A percentile compares a stretch with the other conserved stretches of the same genome.
phyloP scores from a whole-genome alignment of 768 basidiomycete species.

The Leccinellum rugosiceps region DNA sequence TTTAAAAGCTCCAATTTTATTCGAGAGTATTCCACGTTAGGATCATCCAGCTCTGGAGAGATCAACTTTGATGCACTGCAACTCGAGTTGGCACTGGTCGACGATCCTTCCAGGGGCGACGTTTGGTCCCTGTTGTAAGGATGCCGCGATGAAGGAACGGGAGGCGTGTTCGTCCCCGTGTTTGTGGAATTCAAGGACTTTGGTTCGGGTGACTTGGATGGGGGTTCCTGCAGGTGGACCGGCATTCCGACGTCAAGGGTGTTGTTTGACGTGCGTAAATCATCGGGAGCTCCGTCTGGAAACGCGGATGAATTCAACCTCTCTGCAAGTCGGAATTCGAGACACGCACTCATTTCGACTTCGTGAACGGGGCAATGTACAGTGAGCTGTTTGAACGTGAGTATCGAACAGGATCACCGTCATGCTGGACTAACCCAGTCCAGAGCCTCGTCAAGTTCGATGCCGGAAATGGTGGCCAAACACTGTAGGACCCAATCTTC shows the following conservation, averaged over 20 bases:
- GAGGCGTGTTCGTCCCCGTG: conserved; percentile 40
- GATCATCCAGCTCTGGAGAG: conserved; percentile 47
- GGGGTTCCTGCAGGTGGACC: not conserved
- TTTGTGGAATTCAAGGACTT: conserved; percentile 16
- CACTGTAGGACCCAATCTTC: conserved; percentile 71
- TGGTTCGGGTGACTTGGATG: not conserved
- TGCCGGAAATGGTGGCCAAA: conserved; percentile 54
- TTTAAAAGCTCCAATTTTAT: conserved; percentile 56
- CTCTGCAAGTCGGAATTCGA: not conserved
- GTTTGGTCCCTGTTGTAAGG: not conserved
- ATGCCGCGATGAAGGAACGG: conserved; percentile 34
- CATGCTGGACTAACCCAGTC: conserved; percentile 69
- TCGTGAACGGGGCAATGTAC: conserved; percentile 62
- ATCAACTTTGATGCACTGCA: conserved; percentile 26
- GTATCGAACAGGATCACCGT: not conserved
- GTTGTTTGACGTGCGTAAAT: conserved; percentile 4
- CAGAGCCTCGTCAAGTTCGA: conserved; percentile 84
- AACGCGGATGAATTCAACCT: not conserved
- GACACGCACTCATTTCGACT: conserved; percentile 36
- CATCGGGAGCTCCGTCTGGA: conserved; percentile 14
- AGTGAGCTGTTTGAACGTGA: conserved; percentile 49
- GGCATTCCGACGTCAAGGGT: conserved; percentile 3
- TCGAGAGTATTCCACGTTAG: conserved; percentile 58
- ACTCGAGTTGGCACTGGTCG: conserved; percentile 6
- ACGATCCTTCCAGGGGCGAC: not conserved